These are phyloP conservation scores for Melaleuca quinquenervia DNA, from an alignment of 345 rosid genomes.

Conservation along the genomic window DNA sequence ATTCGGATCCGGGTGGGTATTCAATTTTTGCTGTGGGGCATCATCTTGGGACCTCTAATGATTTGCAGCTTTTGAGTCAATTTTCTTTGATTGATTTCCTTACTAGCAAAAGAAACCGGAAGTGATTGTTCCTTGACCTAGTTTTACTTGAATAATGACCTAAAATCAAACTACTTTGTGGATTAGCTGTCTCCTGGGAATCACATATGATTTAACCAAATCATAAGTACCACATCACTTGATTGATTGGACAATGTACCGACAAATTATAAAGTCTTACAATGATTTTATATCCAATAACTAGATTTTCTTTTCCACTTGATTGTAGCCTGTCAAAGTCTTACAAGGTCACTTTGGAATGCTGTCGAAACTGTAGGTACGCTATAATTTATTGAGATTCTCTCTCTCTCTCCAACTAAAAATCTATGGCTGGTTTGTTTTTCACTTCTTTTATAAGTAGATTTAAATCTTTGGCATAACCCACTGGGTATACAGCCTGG, in stretches of 20 bases:
- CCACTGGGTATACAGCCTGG: no score
- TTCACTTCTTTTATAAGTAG: neutral
- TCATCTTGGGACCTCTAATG: neutral
- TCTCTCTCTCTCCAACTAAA: neutral
- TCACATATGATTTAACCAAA: neutral
- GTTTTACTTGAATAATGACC: neutral
- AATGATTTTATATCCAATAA: accelerated
- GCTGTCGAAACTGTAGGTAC: neutral
- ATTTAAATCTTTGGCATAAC: no score
- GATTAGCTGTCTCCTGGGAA: accelerated
- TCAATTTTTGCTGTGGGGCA: neutral
- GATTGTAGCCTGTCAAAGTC: neutral
- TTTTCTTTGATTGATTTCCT: neutral
- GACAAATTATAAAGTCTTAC: accelerated
- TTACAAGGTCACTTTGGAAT: neutral
- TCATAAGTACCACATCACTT: accelerated
- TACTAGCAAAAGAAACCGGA: neutral
- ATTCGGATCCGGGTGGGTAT: neutral
- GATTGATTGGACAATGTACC: neutral
- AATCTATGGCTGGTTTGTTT: neutral
- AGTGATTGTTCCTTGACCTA: neutral
- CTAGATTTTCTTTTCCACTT: accelerated
- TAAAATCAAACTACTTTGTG: accelerated
- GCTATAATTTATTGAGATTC: accelerated
- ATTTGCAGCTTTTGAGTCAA: neutral